Percentiles rank a stretch among this genome's conserved stretches.
These are phyloP conservation scores for Infundibulicybe gibba DNA, from an alignment of 768 basidiomycete species.

Conservation along the genomic window DNA sequence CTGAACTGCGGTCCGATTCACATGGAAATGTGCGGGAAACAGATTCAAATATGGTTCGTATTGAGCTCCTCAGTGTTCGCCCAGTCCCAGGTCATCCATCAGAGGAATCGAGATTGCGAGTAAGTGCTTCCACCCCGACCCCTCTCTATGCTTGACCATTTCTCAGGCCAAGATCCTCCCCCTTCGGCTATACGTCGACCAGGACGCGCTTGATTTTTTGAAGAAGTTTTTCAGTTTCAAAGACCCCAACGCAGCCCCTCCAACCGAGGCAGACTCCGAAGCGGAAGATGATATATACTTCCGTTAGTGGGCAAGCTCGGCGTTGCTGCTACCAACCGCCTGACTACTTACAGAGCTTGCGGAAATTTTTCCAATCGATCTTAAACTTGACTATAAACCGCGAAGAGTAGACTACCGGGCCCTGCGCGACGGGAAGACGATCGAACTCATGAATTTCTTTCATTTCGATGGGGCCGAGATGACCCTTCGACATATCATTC, in stretches of 20 bases:
- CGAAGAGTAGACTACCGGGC: constrained; percentile 94
- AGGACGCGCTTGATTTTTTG: constrained; percentile 96
- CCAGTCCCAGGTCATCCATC: constrained; percentile 65
- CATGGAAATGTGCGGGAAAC: constrained; percentile 88
- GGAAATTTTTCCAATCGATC: constrained; percentile 90
- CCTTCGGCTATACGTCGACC: constrained; percentile 90
- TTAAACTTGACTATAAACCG: constrained; percentile 98
- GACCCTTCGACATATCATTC: constrained; percentile 89
- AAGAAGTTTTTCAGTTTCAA: constrained; percentile 95
- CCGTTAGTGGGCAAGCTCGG: constrained; percentile 44
- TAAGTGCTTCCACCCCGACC: constrained; percentile 31
- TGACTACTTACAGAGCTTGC: constrained; percentile 64
- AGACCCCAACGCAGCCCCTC: constrained; percentile 44
- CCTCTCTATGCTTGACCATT: background rate
- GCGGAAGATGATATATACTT: constrained; percentile 58
- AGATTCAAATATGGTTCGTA: constrained; percentile 88
- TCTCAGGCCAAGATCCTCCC: constrained; percentile 85
- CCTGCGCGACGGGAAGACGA: constrained; percentile 84
- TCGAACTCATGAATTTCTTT: constrained; percentile 99
- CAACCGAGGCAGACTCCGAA: constrained; percentile 25
- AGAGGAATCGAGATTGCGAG: constrained; percentile 78
- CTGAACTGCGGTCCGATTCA: constrained; percentile 78
- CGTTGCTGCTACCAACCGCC: background rate
- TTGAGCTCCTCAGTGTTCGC: constrained; percentile 73
- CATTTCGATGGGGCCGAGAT: constrained; percentile 99